A percentile compares a stretch with the other conserved stretches of the same genome.
These are phyloP conservation scores for Dactylellina haptotyla DNA, from an alignment of 2,329 filamentous ascomycete genomes.

Conservation along the genomic window DNA sequence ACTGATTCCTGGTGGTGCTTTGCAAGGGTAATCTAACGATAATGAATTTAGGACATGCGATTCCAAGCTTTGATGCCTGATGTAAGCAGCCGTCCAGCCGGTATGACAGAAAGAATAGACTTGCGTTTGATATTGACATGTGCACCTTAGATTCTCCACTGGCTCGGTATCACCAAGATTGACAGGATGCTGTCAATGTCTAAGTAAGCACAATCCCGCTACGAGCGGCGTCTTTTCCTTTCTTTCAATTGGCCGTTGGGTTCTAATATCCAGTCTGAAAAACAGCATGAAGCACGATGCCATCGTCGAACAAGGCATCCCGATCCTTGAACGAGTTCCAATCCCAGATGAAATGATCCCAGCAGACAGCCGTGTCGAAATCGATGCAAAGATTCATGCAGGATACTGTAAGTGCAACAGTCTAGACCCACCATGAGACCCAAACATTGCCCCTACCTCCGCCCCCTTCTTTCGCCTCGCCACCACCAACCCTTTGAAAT, in stretches of 20 bases:
- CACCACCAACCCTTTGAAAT: slow-evolving; percentile 22
- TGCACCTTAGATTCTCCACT: slow-evolving; percentile 76
- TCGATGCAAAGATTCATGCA: slow-evolving; percentile 97
- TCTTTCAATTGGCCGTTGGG: background rate
- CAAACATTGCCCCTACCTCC: slow-evolving; percentile 11
- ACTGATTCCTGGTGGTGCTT: background rate
- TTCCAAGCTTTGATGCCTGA: slow-evolving; percentile 99
- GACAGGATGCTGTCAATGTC: slow-evolving; percentile 99
- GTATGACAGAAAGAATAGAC: background rate
- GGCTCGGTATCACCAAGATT: slow-evolving; percentile 98
- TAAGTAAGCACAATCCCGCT: slow-evolving; percentile 70
- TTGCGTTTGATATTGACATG: slow-evolving; percentile 19
- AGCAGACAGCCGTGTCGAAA: slow-evolving; percentile 94
- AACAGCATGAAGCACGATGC: slow-evolving; percentile 88
- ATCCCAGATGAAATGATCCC: slow-evolving; percentile 95
- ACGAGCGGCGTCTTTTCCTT: background rate
- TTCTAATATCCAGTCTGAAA: slow-evolving; percentile 22
- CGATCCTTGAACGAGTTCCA: slow-evolving; percentile 87
- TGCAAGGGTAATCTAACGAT: slow-evolving; percentile 50
- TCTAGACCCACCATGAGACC: slow-evolving; percentile 21
- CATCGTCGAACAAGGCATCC: slow-evolving; percentile 84
- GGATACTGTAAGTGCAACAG: slow-evolving; percentile 68
- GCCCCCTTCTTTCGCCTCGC: slow-evolving; percentile 16
- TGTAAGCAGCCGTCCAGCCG: slow-evolving; percentile 57
- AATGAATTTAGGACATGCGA: slow-evolving; percentile 74